Conservation (phyloP, 352 stramenopile genomes). For the Phytophthora constricta region DNA sequence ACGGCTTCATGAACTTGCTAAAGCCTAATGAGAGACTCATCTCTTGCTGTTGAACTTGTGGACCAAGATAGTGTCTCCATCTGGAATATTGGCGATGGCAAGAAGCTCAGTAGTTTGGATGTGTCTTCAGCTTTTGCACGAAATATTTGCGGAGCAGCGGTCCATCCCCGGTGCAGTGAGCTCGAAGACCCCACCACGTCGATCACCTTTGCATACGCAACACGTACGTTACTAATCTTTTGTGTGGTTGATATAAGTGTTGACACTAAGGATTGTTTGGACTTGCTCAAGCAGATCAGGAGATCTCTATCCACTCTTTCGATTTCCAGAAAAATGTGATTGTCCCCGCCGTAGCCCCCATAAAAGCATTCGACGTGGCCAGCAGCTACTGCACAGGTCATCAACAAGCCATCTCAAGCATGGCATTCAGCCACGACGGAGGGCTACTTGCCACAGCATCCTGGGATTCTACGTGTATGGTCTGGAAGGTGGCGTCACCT, state of each 20-base stretch:
- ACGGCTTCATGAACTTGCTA: too few species aligned
- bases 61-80: slow-evolving; percentile 57
- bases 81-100: slow-evolving; percentile 51
- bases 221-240: too few species aligned
- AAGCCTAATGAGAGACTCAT: too few species aligned
- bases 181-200: neutral
- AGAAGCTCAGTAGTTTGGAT: slow-evolving; percentile 39
- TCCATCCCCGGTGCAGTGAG: neutral
- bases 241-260: neutral
- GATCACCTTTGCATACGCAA: slow-evolving; percentile 47
- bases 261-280: neutral
- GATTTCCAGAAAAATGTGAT: neutral
- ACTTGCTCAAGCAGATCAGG: slow-evolving; percentile 23
- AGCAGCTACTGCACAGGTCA: slow-evolving; percentile 38
- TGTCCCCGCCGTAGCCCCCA: neutral
- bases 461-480: slow-evolving; percentile 68
- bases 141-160: slow-evolving; percentile 43
- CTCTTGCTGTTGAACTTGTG: too few species aligned
- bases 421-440: slow-evolving; percentile 48
- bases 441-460: slow-evolving; percentile 53
- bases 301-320: slow-evolving; percentile 26
- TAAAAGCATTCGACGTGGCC: slow-evolving; percentile 18
- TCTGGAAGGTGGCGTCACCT: slow-evolving; percentile 42
- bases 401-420: slow-evolving; percentile 60
- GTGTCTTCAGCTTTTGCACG: slow-evolving; percentile 20